Base-by-base conservation (phyloP, 1,284 basidiomycete genomes). In the Pyrrhoderma noxium region DNA sequence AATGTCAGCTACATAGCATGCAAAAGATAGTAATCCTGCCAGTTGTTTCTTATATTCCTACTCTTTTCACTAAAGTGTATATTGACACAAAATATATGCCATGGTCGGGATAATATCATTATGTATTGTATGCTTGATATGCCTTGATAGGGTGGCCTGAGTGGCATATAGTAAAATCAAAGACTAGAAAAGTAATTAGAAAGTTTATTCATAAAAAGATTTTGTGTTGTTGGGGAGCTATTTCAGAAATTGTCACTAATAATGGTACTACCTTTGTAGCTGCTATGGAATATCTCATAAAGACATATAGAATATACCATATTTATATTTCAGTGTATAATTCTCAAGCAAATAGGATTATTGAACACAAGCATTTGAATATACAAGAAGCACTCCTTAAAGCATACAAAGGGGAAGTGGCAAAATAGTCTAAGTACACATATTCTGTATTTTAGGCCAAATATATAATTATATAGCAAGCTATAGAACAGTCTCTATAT, bases 41-140 rank as follows among this genome's bases (percentile, higher is more conserved):
- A 0, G 61, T 56, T 0, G 59, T 73, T 7, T 54, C 65, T 0
- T 55, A 58, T 0, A 63, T 66, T 0, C 54, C 62, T 0, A 53
- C 61, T 0, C 52, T 74, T 1, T 69, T 70, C 38, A 16, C 38
- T 0, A 67, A 66, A 44, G 57, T 61, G 0, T 61, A 70, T 34
- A 54, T 68, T 2, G 63, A 69, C 51, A 61, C 62, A 0, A 67
- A 68, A 64, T 51, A 57, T 44, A 54, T 68, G 46, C 67, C 61
- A 0, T 41, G 37, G 21, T 56, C 59, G 0, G 52, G 54, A 13
- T 60, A 65, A 0, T 67, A 55, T 56, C 56, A 55, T 2, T 64
- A 64, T 48, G 58, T 67, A 42, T 52, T 64, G 3, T 55, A 65
- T 8, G 60, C 54, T 0, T 31, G 57, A 0, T 65, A 61, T 40